A percentile compares a stretch with the other conserved stretches of the same genome.
Conservation (phyloP, 768 basidiomycete genomes). For the Auriculariales sp. region DNA sequence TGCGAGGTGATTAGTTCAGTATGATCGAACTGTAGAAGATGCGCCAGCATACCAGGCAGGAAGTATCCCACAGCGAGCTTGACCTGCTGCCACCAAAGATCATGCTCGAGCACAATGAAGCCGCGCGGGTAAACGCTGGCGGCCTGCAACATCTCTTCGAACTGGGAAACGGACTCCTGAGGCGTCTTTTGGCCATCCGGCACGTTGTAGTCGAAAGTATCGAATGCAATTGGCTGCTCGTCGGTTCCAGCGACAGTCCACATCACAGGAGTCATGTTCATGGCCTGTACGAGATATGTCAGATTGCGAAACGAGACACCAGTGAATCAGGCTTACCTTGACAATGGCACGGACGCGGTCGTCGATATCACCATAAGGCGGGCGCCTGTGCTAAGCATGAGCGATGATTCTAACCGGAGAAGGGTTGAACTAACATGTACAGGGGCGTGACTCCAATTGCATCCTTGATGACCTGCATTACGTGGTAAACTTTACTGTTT, state of each 20-base stretch:
- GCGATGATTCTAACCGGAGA: constrained; percentile 10
- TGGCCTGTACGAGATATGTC: constrained; percentile 23
- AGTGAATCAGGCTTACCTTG: constrained; percentile 14
- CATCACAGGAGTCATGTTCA: constrained; percentile 30
- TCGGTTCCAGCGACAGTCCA: constrained; percentile 22
- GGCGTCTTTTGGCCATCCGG: constrained; percentile 60
- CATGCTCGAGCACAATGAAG: constrained; percentile 84
- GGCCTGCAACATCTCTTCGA: too few species aligned
- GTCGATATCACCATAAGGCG: constrained; percentile 15
- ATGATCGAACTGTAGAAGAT: too few species aligned
- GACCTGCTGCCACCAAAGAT: constrained; percentile 45
- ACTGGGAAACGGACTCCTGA: constrained; percentile 45
- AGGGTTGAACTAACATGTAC: too few species aligned
- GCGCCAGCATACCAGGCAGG: constrained; percentile 23
- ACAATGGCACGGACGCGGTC: constrained; percentile 28
- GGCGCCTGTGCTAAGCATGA: background rate
- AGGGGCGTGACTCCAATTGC: constrained; percentile 10
- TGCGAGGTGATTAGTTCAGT: too few species aligned
- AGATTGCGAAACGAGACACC: constrained; percentile 1
- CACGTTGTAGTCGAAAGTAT: constrained; percentile 71
- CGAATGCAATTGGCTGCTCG: too few species aligned
- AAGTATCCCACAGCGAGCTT: constrained; percentile 32
- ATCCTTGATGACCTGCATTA: constrained; percentile 9
- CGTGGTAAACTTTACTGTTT: constrained; percentile 2
- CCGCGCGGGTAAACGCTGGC: constrained; percentile 27